A percentile compares a stretch with the other conserved stretches of the same genome.
These are phyloP conservation scores for Candida glucosophila DNA, from an alignment of 1,139 yeast genomes.

Conservation along the genomic window DNA sequence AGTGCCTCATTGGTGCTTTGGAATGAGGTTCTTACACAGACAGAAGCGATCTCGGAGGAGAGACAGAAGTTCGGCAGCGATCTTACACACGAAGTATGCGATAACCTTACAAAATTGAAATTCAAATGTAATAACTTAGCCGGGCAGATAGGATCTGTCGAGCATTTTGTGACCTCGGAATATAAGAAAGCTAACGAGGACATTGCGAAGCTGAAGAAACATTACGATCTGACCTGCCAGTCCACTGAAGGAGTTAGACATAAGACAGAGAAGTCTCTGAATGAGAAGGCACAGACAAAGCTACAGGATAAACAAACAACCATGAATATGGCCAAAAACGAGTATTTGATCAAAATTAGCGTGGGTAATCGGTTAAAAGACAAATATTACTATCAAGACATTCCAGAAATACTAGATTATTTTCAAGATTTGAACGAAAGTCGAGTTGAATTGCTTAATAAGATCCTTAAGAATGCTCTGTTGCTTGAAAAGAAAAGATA, in stretches of 20 bases:
- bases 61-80: slow-evolving; percentile 54
- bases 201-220: slow-evolving; percentile 61
- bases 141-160: slow-evolving; percentile 48
- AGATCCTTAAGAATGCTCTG: slow-evolving; percentile 57
- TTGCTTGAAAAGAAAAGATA: slow-evolving; percentile 52
- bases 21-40: slow-evolving; percentile 81
- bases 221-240: slow-evolving; percentile 74
- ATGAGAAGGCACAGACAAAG: slow-evolving; percentile 52
- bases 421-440: slow-evolving; percentile 80
- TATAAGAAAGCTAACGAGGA: slow-evolving; percentile 57
- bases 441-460: slow-evolving; percentile 65
- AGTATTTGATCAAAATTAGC: slow-evolving; percentile 70
- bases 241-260: slow-evolving; percentile 73
- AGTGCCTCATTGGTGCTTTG: slow-evolving; percentile 90
- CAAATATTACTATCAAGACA: slow-evolving; percentile 85
- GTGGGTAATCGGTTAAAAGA: slow-evolving; percentile 88
- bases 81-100: slow-evolving; percentile 51
- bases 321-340: slow-evolving; percentile 83
- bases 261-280: slow-evolving; percentile 51
- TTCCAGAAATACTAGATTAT: slow-evolving; percentile 85
- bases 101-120: slow-evolving; percentile 50
- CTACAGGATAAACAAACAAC: slow-evolving; percentile 58
- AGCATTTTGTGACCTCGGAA: slow-evolving; percentile 49
- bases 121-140: slow-evolving; percentile 46
- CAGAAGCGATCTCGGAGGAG: slow-evolving; percentile 73